These are phyloP conservation scores for Fonsecaea multimorphosa DNA, from an alignment of 2,329 filamentous ascomycete genomes.

Conservation along the genomic window DNA sequence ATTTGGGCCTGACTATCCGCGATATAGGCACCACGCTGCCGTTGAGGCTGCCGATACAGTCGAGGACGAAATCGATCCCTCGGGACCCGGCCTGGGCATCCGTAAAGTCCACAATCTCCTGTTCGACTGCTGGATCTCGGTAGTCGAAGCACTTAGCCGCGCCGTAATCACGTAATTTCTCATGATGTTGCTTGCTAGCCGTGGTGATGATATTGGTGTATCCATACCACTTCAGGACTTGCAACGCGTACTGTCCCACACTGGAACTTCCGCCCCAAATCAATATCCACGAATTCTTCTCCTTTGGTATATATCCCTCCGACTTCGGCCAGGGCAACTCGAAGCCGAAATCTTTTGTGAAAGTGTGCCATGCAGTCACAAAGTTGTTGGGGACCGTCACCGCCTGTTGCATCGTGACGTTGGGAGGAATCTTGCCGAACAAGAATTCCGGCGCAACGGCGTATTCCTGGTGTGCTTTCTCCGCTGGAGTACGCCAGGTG, in stretches of 20 bases:
- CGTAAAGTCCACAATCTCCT: slow-evolving; percentile 33
- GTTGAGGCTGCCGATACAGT: slow-evolving; percentile 61
- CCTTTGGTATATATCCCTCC: slow-evolving; percentile 45
- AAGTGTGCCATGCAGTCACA: slow-evolving; percentile 65
- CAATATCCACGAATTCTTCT: slow-evolving; percentile 45
- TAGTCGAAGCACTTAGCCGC: slow-evolving; percentile 45
- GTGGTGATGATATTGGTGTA: slow-evolving; percentile 46
- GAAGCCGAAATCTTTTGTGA: slow-evolving; percentile 59
- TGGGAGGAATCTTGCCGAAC: slow-evolving; percentile 55
- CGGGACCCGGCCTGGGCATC: slow-evolving; percentile 27
- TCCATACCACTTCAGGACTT: slow-evolving; percentile 45
- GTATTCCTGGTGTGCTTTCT: slow-evolving; percentile 64
- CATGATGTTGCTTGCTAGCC: slow-evolving; percentile 41
- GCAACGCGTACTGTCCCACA: slow-evolving; percentile 47
- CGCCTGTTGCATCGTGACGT: slow-evolving; percentile 53
- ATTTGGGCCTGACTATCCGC: slow-evolving; percentile 53
- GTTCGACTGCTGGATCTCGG: slow-evolving; percentile 34
- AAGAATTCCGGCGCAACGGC: slow-evolving; percentile 60
- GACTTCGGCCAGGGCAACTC: slow-evolving; percentile 65
- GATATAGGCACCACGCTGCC: slow-evolving; percentile 58
- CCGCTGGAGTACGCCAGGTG: slow-evolving; percentile 54
- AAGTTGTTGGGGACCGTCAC: slow-evolving; percentile 64
- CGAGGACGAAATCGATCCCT: slow-evolving; percentile 56
- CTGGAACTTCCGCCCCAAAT: slow-evolving; percentile 48
- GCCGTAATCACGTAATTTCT: slow-evolving; percentile 44